Evolutionary conservation across 129 eudicot species (phyloP).

Genomic region (Flaveria sonorensis): DNA sequence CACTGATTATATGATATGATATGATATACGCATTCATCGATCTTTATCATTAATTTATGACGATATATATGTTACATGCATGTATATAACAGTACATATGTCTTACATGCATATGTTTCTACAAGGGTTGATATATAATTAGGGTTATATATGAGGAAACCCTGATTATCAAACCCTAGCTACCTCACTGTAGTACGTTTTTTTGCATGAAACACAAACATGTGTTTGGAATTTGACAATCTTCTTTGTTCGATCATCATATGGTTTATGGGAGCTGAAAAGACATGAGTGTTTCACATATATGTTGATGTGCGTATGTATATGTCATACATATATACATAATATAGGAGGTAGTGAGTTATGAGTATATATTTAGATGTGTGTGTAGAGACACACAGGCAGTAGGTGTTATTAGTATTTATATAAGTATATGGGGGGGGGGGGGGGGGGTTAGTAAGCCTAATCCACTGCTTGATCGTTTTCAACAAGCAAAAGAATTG

Average conservation of each 20-base stretch:
- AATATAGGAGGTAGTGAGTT: neutral
- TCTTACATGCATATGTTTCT: too few relatives aligned
- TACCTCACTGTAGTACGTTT: neutral
- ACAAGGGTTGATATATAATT: neutral
- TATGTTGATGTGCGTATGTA: neutral
- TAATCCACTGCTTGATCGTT: constrained; percentile 26
- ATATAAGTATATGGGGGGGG: constrained; percentile 11
- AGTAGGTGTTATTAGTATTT: neutral
- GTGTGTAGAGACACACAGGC: neutral
- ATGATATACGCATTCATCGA: neutral
- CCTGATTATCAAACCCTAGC: neutral
- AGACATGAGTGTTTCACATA: constrained; percentile 14
- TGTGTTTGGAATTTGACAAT: too few relatives aligned
- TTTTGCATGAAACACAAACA: constrained; percentile 27
- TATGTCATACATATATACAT: neutral
- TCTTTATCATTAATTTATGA: neutral
- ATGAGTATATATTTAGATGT: neutral
- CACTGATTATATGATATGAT: constrained; percentile 28
- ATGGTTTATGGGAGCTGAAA: constrained; percentile 1
- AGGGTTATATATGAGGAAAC: neutral
- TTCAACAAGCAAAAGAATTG: neutral
- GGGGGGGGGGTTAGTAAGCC: constrained; percentile 24
- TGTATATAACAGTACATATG: neutral
- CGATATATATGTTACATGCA: neutral
- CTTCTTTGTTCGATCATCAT: neutral